These are phyloP conservation scores for Hibiscus syriacus DNA, from an alignment of 345 rosid species.

Conservation along the genomic window DNA sequence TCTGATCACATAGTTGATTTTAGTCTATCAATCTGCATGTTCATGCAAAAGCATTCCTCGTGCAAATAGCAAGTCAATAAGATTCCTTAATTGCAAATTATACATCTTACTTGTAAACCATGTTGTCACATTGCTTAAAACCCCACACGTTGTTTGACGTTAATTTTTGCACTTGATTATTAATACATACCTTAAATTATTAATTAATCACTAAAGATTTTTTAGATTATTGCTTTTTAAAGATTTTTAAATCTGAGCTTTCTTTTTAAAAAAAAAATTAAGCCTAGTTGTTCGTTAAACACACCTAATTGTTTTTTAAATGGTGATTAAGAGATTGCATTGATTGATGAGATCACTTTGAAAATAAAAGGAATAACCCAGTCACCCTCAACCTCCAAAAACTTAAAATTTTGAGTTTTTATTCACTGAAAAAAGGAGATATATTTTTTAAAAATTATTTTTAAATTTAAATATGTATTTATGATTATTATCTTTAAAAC, in stretches of 20 bases:
- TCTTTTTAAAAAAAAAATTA: constrained; percentile 12
- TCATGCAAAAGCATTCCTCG: constrained; percentile 11
- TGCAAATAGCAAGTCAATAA: constrained; percentile 27
- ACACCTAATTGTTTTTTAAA: neutral
- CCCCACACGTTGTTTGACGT: too few species aligned
- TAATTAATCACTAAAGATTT: neutral
- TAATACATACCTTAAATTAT: neutral
- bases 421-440: too few species aligned
- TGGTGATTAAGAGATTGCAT: neutral
- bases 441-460: too few species aligned
- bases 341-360: constrained; percentile 17
- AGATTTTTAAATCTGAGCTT: constrained; percentile 4
- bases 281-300: constrained; percentile 5
- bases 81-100: constrained; percentile 32
- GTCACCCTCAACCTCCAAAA: neutral
- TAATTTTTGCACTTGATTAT: too few species aligned
- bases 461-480: too few species aligned
- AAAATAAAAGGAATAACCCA: constrained; percentile 16
- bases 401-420: too few species aligned
- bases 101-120: constrained; percentile 20
- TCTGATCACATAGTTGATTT: neutral
- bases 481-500: too few species aligned
- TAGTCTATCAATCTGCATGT: constrained; percentile 13
- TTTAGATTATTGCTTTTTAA: constrained; percentile 17
- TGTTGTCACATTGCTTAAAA: constrained; percentile 24